Base-by-base conservation (phyloP, 2,329 filamentous ascomycete species). In the Botrytis fragariae region DNA sequence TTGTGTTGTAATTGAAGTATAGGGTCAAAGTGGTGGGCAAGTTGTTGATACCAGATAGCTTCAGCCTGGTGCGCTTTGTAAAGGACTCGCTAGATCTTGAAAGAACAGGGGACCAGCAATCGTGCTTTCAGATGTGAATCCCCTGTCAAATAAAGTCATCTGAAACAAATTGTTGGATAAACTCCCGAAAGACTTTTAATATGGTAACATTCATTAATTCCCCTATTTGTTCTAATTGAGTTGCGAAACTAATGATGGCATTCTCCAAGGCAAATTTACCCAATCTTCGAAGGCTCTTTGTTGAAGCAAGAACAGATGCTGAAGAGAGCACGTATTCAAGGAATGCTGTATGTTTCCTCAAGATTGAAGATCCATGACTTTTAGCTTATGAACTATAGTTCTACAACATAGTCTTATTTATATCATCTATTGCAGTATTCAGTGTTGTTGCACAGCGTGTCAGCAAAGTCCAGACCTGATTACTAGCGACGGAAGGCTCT, bases 381-480 rank as follows among this genome's bases (percentile, higher is more conserved):
- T 59, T 48, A 62, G 74, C 45, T 73, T 12, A 81, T 68, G 9
- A 61, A 35, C 35, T 72, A 12, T 79, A 97, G 96, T 99, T 99
- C 82, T 99, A 99, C 84, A 98, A 99, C 80, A 90, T 97, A 0
- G 94, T 98, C 1, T 86, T 98, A 3, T 99, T 98, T 84, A 95
- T 99, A 87, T 96, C 95, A 37, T 98, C 96, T 0, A 93, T 99
- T 37, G 94, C 95, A 12, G 90, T 97, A 74, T 98, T 98, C 85
- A 97, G 95, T 81, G 85, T 99, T 74, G 91, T 96, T 75, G 96
- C 95, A 42, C 96, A 99, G 81, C 92, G 92, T 77, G 92, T 98
- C 62, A 81, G 76, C 75, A 80, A 80, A 72, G 70, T 77, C 63
- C 71, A 73, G 35, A 62, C 59, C 59, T 77, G 57, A 76, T 68